These are phyloP conservation scores for Schwanniomyces yamadae DNA, from an alignment of 805 yeast genomes.

Conservation along the genomic window DNA sequence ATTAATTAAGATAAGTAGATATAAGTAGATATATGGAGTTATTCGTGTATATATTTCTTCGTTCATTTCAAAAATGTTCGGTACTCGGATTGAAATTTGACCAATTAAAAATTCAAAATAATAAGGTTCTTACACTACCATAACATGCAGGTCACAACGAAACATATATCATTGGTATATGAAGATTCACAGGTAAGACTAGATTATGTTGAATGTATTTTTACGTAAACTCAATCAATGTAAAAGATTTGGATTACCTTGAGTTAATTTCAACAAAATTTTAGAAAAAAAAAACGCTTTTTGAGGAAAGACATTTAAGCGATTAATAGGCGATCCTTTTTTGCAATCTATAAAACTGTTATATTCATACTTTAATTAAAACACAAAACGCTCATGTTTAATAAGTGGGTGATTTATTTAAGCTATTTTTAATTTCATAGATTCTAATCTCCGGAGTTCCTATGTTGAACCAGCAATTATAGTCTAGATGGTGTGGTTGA, in stretches of 20 bases:
- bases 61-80: slow-evolving; percentile 9
- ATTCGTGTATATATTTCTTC: slow-evolving; percentile 1
- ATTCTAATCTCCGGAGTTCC: slow-evolving; percentile 28
- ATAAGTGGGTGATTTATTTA: background rate
- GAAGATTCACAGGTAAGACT: too few relatives aligned
- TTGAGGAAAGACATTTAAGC: too few relatives aligned
- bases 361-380: too few relatives aligned
- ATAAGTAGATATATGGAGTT: background rate
- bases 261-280: too few relatives aligned
- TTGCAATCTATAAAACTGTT: too few relatives aligned
- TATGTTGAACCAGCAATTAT: slow-evolving; percentile 20
- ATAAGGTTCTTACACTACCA: slow-evolving; percentile 7
- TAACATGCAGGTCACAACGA: slow-evolving; percentile 8
- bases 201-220: too few relatives aligned
- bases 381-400: too few relatives aligned
- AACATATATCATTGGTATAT: too few relatives aligned
- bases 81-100: slow-evolving; percentile 11
- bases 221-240: too few relatives aligned
- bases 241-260: too few relatives aligned
- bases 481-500: slow-evolving; percentile 11
- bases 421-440: slow-evolving; percentile 15
- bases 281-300: too few relatives aligned
- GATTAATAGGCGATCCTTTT: too few relatives aligned
- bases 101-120: slow-evolving; percentile 10
- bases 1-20: slow-evolving; percentile 6